Percentiles rank a stretch among this genome's conserved stretches.
These are phyloP conservation scores for Mucor mucedo DNA, from an alignment of 371 early-diverging fungal species.

Conservation along the genomic window DNA sequence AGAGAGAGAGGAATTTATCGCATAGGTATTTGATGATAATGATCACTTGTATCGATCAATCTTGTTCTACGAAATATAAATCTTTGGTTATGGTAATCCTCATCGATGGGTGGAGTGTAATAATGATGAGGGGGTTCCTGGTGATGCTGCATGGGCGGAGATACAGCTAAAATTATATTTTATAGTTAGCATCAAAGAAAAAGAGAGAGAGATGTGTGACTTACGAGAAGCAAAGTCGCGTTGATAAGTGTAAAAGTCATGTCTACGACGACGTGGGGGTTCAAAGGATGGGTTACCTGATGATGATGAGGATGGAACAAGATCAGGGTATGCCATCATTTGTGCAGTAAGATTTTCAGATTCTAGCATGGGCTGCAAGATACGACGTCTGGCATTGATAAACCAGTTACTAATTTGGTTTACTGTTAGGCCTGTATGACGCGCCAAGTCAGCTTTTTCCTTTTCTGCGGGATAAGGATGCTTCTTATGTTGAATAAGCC, in stretches of 20 bases:
- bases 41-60: conserved; percentile 6
- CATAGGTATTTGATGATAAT: conserved; percentile 14
- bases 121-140: neutral
- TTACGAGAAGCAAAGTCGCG: conserved; percentile 14
- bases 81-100: conserved; percentile 3
- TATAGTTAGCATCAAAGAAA: neutral
- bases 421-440: conserved; percentile 69
- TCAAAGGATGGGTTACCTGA: neutral
- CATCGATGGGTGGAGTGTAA: conserved; percentile 8
- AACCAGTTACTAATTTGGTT: conserved; percentile 93
- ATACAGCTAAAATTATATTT: neutral
- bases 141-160: conserved; percentile 7
- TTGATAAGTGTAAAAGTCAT: conserved; percentile 23
- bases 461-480: conserved; percentile 87
- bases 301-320: conserved; percentile 4
- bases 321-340: conserved; percentile 34
- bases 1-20: conserved; percentile 7
- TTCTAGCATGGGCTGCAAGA: conserved; percentile 60
- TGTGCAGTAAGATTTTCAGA: conserved; percentile 39
- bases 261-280: conserved; percentile 14
- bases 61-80: conserved; percentile 15
- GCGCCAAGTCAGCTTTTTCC: conserved; percentile 71
- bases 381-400: conserved; percentile 85
- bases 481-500: conserved; percentile 79
- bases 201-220: neutral